These are phyloP conservation scores for Phoma sp. DNA, from an alignment of 2,329 filamentous ascomycete genomes.

Conservation along the genomic window DNA sequence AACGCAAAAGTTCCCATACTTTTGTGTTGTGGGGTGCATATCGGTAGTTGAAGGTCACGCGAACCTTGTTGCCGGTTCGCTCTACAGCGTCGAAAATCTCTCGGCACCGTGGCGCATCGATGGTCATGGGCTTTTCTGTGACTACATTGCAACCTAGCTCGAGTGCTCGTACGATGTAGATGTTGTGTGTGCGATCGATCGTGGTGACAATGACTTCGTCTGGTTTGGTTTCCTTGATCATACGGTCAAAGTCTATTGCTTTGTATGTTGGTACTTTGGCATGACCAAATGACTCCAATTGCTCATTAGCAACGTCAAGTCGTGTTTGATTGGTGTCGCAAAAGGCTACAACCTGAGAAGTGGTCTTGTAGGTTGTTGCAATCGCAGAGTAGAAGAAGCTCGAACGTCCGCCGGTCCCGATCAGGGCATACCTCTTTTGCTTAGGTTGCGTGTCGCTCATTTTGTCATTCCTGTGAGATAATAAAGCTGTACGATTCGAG, in stretches of 20 bases:
- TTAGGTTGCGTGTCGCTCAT: slow-evolving; percentile 22
- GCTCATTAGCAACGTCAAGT: slow-evolving; percentile 63
- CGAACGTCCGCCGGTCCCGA: slow-evolving; percentile 67
- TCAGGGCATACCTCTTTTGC: slow-evolving; percentile 57
- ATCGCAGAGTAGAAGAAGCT: slow-evolving; percentile 69
- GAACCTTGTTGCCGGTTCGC: slow-evolving; percentile 57
- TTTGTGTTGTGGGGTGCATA: slow-evolving; percentile 72
- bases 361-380: slow-evolving; percentile 59
- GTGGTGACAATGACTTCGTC: slow-evolving; percentile 70
- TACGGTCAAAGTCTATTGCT: slow-evolving; percentile 63
- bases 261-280: slow-evolving; percentile 61
- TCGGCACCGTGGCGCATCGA: slow-evolving; percentile 63
- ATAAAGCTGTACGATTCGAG: background rate
- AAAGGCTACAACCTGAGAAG: slow-evolving; percentile 62
- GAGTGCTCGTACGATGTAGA: slow-evolving; percentile 66
- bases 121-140: slow-evolving; percentile 72
- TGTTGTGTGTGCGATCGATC: slow-evolving; percentile 68
- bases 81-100: slow-evolving; percentile 64
- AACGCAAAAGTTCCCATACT: slow-evolving; percentile 61
- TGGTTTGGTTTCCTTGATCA: slow-evolving; percentile 64
- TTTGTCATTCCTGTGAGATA: background rate
- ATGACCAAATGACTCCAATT: slow-evolving; percentile 58
- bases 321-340: slow-evolving; percentile 69
- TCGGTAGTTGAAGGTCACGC: slow-evolving; percentile 70
- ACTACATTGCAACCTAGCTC: slow-evolving; percentile 67